Percentiles rank a stretch among this genome's conserved stretches.
Evolutionary conservation across 1,139 yeast species (phyloP).

Genomic region (Insectozyma bohioensis): DNA sequence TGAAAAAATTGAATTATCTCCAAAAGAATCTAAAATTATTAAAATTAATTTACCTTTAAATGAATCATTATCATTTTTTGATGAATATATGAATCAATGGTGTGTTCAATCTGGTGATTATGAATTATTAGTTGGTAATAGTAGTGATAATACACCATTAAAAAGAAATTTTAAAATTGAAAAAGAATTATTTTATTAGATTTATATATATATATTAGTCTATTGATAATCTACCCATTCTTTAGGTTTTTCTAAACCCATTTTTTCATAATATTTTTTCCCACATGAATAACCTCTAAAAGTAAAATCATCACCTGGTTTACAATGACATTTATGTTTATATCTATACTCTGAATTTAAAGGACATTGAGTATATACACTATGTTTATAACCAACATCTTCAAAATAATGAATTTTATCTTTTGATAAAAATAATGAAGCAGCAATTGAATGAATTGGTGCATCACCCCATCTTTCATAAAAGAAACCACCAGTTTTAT

Average conservation of each 20-base stretch:
- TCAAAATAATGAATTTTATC: slow-evolving; percentile 74
- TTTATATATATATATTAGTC: not conserved
- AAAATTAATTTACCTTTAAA: slow-evolving; percentile 34
- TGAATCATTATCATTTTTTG: slow-evolving; percentile 55
- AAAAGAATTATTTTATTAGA: slow-evolving; percentile 20
- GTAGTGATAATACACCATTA: slow-evolving; percentile 23
- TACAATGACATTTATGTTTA: slow-evolving; percentile 49
- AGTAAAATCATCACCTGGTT: slow-evolving; percentile 51
- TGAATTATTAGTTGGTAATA: slow-evolving; percentile 43
- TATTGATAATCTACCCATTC: slow-evolving; percentile 35
- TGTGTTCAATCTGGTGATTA: slow-evolving; percentile 43
- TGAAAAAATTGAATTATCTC: slow-evolving; percentile 41
- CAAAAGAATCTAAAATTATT: slow-evolving; percentile 39
- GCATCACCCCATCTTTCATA: slow-evolving; percentile 98
- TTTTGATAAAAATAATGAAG: slow-evolving; percentile 64
- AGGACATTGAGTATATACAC: slow-evolving; percentile 60
- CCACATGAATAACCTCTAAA: slow-evolving; percentile 58
- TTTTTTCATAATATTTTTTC: slow-evolving; percentile 46
- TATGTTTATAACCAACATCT: slow-evolving; percentile 81
- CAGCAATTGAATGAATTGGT: slow-evolving; percentile 85
- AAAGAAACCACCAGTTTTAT: slow-evolving; percentile 80
- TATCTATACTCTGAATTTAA: slow-evolving; percentile 43
- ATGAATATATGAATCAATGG: slow-evolving; percentile 45
- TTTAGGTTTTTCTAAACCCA: slow-evolving; percentile 42
- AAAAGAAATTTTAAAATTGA: slow-evolving; percentile 34